Conservation (phyloP, 805 yeast genomes). For the Saccharomycopsis malanga region DNA sequence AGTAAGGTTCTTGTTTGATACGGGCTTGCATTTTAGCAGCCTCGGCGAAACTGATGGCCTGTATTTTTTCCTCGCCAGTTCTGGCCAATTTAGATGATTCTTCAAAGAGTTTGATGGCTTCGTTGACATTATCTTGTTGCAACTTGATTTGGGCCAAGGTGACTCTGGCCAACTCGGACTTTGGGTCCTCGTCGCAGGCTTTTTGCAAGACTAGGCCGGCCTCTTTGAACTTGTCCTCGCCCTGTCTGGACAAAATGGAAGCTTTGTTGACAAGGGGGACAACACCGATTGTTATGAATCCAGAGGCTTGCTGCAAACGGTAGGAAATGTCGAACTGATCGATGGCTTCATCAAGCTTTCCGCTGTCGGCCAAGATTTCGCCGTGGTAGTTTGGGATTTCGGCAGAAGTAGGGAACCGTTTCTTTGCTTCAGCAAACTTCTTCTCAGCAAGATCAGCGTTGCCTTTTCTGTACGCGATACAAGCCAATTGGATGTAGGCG, state of each 20-base stretch:
- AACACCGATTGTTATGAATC: conserved; percentile 73
- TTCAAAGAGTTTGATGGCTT: conserved; percentile 76
- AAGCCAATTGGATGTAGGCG: conserved; percentile 88
- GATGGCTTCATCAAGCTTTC: conserved; percentile 63
- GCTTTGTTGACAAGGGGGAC: conserved; percentile 89
- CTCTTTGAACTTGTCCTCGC: conserved; percentile 40
- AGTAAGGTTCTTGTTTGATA: conserved; percentile 61
- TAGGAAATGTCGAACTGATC: conserved; percentile 83
- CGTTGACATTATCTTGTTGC: conserved; percentile 74
- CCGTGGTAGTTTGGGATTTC: conserved; percentile 95
- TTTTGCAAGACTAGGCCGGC: conserved; percentile 60
- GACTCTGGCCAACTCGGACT: conserved; percentile 80
- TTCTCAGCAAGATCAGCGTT: conserved; percentile 52
- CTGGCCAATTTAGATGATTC: conserved; percentile 78
- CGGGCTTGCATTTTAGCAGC: conserved; percentile 86
- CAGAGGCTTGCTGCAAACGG: conserved; percentile 66
- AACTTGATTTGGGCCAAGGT: conserved; percentile 88
- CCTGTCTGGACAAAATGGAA: conserved; percentile 53
- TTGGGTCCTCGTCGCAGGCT: conserved; percentile 81
- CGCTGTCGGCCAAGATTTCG: conserved; percentile 80
- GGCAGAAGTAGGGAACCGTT: conserved; percentile 76
- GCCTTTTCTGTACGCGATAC: conserved; percentile 79
- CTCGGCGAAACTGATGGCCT: conserved; percentile 85
- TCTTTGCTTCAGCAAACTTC: conserved; percentile 60
- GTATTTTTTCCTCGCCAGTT: conserved; percentile 77